Conservation (phyloP, 176 grass and related monocot species). For the Triticum monococcum region DNA sequence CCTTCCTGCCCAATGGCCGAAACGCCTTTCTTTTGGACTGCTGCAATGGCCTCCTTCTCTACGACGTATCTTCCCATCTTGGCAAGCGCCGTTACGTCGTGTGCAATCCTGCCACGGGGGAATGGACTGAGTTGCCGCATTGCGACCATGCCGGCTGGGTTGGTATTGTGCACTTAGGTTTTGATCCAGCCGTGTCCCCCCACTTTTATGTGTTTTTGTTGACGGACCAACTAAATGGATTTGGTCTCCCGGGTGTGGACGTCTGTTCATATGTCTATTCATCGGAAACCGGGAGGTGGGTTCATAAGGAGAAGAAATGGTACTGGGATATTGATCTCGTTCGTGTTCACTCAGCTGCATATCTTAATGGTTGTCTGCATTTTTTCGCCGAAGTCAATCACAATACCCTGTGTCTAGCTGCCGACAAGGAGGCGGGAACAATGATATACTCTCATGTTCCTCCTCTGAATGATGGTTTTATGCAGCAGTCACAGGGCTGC, state of each 20-base stretch:
- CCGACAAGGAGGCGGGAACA: background rate
- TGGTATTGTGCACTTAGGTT: background rate
- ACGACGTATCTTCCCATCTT: background rate
- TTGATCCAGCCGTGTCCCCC: background rate
- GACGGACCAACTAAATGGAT: background rate
- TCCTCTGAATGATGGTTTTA: background rate
- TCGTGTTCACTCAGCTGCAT: background rate
- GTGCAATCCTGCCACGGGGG: constrained; percentile 16
- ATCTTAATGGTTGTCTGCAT: constrained; percentile 18
- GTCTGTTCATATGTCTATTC: background rate
- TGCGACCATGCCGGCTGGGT: background rate
- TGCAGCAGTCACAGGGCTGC: background rate
- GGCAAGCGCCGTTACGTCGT: background rate
- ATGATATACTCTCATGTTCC: background rate
- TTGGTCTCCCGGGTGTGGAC: background rate
- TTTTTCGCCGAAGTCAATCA: background rate
- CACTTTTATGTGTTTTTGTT: background rate
- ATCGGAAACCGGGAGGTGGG: background rate
- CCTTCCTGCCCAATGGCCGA: background rate
- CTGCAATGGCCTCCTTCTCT: constrained; percentile 30
- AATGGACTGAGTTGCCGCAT: background rate
- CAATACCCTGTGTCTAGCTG: background rate
- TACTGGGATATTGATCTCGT: background rate
- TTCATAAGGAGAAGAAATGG: background rate
- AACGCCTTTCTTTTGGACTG: background rate